These are phyloP conservation scores for Phaeosphaeria sp. DNA, from an alignment of 2,329 filamentous ascomycete species.

Conservation along the genomic window DNA sequence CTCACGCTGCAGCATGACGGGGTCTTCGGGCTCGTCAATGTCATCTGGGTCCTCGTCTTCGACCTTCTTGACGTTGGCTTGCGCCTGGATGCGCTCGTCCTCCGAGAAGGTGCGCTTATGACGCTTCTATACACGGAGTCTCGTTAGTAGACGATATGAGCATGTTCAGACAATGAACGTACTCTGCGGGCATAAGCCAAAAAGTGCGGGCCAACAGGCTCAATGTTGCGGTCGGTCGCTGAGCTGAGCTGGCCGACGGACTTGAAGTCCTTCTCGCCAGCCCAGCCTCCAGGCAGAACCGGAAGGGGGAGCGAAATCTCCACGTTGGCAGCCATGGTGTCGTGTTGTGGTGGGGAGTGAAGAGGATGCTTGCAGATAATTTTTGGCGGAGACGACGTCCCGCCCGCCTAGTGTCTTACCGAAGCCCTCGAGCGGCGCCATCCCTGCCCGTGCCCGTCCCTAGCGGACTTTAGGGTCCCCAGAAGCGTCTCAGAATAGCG, in stretches of 20 bases:
- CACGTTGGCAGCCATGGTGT: slow-evolving; percentile 71
- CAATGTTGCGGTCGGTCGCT: slow-evolving; percentile 84
- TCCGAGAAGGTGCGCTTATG: slow-evolving; percentile 98
- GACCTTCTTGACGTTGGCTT: slow-evolving; percentile 92
- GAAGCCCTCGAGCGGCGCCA: neutral
- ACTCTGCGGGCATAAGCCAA: slow-evolving; percentile 95
- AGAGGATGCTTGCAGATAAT: slow-evolving; percentile 17
- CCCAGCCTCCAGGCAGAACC: slow-evolving; percentile 79
- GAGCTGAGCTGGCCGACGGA: slow-evolving; percentile 76
- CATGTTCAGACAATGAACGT: slow-evolving; percentile 35
- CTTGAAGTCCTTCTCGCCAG: slow-evolving; percentile 91
- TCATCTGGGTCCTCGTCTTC: slow-evolving; percentile 90
- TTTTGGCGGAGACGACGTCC: slow-evolving; percentile 7
- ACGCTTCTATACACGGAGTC: slow-evolving; percentile 61
- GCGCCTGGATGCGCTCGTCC: slow-evolving; percentile 96
- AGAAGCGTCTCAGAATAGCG: slow-evolving; percentile 26
- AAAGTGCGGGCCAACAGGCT: slow-evolving; percentile 97
- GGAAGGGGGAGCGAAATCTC: slow-evolving; percentile 73
- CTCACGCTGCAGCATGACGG: slow-evolving; percentile 87
- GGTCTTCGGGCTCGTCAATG: slow-evolving; percentile 92
- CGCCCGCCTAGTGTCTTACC: neutral
- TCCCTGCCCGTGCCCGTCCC: neutral
- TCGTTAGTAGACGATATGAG: slow-evolving; percentile 19
- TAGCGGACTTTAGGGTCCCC: slow-evolving; percentile 1
- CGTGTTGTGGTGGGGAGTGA: slow-evolving; percentile 14